Evolutionary conservation across 768 basidiomycete species (phyloP).

Genomic region (Hortiboletus flavorubellus): DNA sequence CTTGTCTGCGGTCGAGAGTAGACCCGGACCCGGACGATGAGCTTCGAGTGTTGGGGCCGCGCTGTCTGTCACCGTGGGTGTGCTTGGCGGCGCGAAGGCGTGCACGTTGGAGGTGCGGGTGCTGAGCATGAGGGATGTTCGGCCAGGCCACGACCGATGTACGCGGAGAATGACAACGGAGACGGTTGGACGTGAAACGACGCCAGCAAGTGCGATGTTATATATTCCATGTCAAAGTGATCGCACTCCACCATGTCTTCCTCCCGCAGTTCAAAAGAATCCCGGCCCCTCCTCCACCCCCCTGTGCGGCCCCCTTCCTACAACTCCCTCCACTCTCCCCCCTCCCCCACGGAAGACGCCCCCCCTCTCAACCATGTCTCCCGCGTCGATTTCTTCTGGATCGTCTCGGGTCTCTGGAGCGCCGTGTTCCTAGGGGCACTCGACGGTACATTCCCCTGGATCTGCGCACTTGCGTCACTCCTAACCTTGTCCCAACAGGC

Average conservation of each 20-base stretch:
- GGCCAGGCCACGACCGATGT: conserved; percentile 24
- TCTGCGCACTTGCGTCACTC: not conserved
- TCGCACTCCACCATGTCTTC: conserved; percentile 32
- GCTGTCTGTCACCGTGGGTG: not conserved
- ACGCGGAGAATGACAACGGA: conserved; percentile 32
- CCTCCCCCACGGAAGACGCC: conserved; percentile 24
- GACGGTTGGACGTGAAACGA: conserved; percentile 16
- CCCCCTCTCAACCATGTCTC: conserved; percentile 46
- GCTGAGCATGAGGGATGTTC: not conserved
- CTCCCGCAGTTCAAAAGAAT: conserved; percentile 38
- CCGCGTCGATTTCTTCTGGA: conserved; percentile 58
- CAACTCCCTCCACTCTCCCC: conserved; percentile 37
- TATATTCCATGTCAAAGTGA: conserved; percentile 14
- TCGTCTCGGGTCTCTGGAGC: conserved; percentile 76
- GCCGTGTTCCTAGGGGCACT: conserved; percentile 82
- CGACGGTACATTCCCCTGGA: conserved; percentile 55
- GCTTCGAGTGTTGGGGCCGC: too few relatives aligned
- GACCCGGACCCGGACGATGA: too few relatives aligned
- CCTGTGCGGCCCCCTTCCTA: conserved; percentile 37
- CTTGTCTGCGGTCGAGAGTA: too few relatives aligned
- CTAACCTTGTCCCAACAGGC: conserved; percentile 34
- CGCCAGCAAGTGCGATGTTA: conserved; percentile 18
- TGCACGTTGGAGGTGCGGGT: not conserved
- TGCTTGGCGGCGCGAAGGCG: not conserved
- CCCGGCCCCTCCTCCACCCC: conserved; percentile 53